These are phyloP conservation scores for Tulasnella sp. DNA, from an alignment of 768 basidiomycete genomes.

Conservation along the genomic window DNA sequence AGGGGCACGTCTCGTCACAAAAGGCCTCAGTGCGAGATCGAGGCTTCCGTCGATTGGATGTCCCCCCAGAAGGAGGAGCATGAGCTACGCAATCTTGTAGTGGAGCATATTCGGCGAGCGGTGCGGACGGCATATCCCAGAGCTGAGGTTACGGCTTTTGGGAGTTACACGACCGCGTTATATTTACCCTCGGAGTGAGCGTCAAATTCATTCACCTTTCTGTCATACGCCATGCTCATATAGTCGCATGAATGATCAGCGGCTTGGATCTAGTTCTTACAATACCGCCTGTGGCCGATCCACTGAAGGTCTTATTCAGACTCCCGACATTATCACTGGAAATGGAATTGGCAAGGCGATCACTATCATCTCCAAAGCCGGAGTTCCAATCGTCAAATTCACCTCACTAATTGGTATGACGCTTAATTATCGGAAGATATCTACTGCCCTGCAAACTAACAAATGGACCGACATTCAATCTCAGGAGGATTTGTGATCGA, in stretches of 20 bases:
- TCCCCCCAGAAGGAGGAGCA: slow-evolving; percentile 79
- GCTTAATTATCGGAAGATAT: slow-evolving; percentile 24
- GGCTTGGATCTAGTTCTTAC: slow-evolving; percentile 93
- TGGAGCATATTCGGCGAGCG: slow-evolving; percentile 56
- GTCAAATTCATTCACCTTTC: not conserved
- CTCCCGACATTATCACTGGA: slow-evolving; percentile 65
- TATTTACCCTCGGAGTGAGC: slow-evolving; percentile 87
- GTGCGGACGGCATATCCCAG: slow-evolving; percentile 62
- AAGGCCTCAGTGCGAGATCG: slow-evolving; percentile 81
- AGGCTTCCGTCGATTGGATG: slow-evolving; percentile 77
- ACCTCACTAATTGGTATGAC: slow-evolving; percentile 51
- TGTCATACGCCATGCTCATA: slow-evolving; percentile 2
- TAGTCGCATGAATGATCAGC: slow-evolving; percentile 35
- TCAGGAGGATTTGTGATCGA: slow-evolving; percentile 80
- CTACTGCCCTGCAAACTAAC: not conserved
- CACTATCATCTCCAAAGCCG: slow-evolving; percentile 83
- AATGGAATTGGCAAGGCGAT: slow-evolving; percentile 68
- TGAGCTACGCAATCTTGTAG: slow-evolving; percentile 65
- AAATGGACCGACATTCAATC: not conserved
- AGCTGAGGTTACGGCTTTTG: slow-evolving; percentile 76
- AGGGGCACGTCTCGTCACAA: not conserved
- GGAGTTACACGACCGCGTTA: slow-evolving; percentile 84
- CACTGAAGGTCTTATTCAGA: slow-evolving; percentile 56
- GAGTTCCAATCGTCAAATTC: slow-evolving; percentile 96
- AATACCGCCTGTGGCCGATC: slow-evolving; percentile 62